Base-by-base conservation (phyloP, 1,139 yeast species). In the Dujonia santamariae region DNA sequence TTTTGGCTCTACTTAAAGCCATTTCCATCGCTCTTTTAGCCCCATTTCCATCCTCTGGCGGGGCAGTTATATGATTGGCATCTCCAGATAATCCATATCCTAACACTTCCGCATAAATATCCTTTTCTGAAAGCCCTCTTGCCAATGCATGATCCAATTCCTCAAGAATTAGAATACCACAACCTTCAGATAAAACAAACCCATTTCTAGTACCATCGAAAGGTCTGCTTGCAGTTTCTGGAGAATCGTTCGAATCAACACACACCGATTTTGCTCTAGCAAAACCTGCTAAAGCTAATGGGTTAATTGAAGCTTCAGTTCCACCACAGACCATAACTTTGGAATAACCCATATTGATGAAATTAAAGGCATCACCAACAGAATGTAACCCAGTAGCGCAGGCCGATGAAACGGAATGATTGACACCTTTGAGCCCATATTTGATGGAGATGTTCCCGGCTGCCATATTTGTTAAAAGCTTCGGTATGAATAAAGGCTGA, bases 321-420 rank as follows among this genome's bases (percentile, higher is more conserved):
- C 97, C 95, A 12, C 98, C 98, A 14, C 96, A 94, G 2, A 94
- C 69, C 80, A 90, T 86, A 7, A 82, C 85, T 44, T 88, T 81
- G 7, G 94, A 87, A 62, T 84, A 84, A 2, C 87, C 95, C 40
- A 80, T 78, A 41, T 71, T 65, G 40, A 94, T 85, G 53, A 88
- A 82, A 46, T 90, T 77, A 45, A 70, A 77, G 0, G 96, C 97
- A 53, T 94, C 99, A 2, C 98, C 97, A 37, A 94, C 81, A 0
- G 97, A 77, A 52, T 92, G 95, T 20, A 85, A 75, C 0, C 99
- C 99, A 0, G 98, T 88, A 3, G 98, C 96, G 63, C 99, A 94
- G 1, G 98, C 98, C 0, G 97, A 88, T 1, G 96, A 77, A 0
- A 82, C 94, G 0, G 96, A 67, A 53, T 88, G 96, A 37, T 85